Evolutionary conservation across 441 rosid genomes (phyloP).

Genomic region (Melastoma candidum): DNA sequence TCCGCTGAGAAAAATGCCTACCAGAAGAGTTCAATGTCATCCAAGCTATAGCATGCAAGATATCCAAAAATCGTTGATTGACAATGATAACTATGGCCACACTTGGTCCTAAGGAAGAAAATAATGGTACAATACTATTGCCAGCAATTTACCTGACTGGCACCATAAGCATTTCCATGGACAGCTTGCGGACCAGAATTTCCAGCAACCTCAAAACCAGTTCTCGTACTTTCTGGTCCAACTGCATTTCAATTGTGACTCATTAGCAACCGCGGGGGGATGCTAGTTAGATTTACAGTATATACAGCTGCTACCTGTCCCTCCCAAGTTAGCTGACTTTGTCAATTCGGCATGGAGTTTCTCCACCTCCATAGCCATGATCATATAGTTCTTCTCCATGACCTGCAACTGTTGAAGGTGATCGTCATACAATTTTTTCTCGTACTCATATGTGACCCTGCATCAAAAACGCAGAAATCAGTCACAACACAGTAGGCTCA

Average conservation of each 20-base stretch:
- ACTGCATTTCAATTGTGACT: constrained; percentile 27
- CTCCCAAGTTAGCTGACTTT: constrained; percentile 44
- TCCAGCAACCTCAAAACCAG: constrained; percentile 42
- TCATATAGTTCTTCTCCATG: constrained; percentile 79
- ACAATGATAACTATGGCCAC: too few relatives aligned
- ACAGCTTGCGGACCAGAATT: constrained; percentile 36
- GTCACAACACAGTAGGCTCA: constrained; percentile 1
- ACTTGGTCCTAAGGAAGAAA: not conserved
- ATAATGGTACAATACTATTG: constrained; percentile 5
- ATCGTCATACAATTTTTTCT: constrained; percentile 80
- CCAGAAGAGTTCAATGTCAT: too few relatives aligned
- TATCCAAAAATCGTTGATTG: too few relatives aligned
- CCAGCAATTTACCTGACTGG: constrained; percentile 48
- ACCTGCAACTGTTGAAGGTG: constrained; percentile 90
- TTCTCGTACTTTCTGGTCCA: constrained; percentile 42
- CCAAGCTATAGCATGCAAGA: too few relatives aligned
- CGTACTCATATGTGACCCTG: constrained; percentile 84
- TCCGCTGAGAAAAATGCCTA: too few relatives aligned
- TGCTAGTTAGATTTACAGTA: not conserved
- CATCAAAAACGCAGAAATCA: constrained; percentile 15
- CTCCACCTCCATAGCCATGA: constrained; percentile 88
- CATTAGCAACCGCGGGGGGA: constrained; percentile 4
- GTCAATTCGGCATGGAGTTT: constrained; percentile 69
- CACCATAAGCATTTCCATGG: constrained; percentile 46
- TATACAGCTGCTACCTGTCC: constrained; percentile 31